Evolutionary conservation across 768 basidiomycete genomes (phyloP), one percentile per base, ranked within the genome.

Genomic region (Trametes coccinea): DNA sequence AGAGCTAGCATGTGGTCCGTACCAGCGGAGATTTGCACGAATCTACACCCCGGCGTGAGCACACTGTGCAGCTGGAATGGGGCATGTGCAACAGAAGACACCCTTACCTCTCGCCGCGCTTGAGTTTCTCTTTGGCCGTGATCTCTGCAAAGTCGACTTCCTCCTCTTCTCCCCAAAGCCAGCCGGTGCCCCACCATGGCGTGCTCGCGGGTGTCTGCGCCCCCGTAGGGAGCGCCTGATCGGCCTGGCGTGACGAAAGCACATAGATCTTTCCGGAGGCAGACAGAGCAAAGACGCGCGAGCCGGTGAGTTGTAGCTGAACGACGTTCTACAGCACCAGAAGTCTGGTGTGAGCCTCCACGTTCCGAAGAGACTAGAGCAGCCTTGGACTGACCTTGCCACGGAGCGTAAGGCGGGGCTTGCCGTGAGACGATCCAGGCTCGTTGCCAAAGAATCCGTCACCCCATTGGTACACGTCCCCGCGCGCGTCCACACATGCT

Each of bases 381-480:
- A 17, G 29, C 10, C 27, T n/a, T 29, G 17, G 27, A 62, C 77
- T 22, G 65, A 87, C 90, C 78, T 90, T 89, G 60, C 85, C 88
- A 57, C 78, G 79, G 49, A 92, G 70, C 0, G 88, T 88, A 46
- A 80, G 72, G 31, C 75, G 79, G 5, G 88, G 88, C 65, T 65
- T 64, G 63, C 30, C 73, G 59, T 48, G 73, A 53, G 70, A 68
- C 4, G 73, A 63, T 14, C 63, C 45, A 30, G 53, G 49, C 9
- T 70, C 58, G 9, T 50, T 63, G 14, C 78, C 78, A 64, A 79
- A 80, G 72, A 86, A 89, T 0, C 82, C 87, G 44, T 80, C 78
- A 0, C 92, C 92, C 92, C 92, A 94, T 66, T 93, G 90, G 67
- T 91, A 89, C 2, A 92, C 86, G 66, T 95, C 87, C 29, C 92